A percentile compares a stretch with the other conserved stretches of the same genome.
phyloP scores from a whole-genome alignment of 2,329 filamentous ascomycete genomes.

The Aspergillus quadricinctus region DNA sequence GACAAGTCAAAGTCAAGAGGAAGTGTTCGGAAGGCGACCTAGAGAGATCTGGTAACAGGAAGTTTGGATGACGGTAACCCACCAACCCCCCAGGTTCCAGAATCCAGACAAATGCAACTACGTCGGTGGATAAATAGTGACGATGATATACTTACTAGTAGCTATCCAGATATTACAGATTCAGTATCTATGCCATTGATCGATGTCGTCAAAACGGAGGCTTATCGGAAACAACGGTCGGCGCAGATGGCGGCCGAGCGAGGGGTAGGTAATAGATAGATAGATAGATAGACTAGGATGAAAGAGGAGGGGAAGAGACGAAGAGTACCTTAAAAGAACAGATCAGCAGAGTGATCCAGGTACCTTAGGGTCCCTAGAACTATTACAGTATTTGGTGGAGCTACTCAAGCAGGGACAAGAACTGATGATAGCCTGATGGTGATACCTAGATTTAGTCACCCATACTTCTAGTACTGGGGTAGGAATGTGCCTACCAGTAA shows the following conservation, averaged over 20 bases:
- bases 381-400: background rate
- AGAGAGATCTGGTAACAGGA: conserved; percentile 4
- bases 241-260: conserved; percentile 19
- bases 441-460: background rate
- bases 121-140: conserved; percentile 16
- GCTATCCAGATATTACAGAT: background rate
- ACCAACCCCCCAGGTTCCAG: background rate
- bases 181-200: background rate
- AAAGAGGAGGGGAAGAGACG: background rate
- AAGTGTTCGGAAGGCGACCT: conserved; percentile 2
- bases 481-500: too few relatives aligned
- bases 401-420: background rate
- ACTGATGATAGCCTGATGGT: background rate
- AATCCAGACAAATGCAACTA: conserved; percentile 1
- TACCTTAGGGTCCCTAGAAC: background rate
- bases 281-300: background rate
- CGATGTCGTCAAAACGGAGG: conserved; percentile 13
- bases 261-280: conserved; percentile 13
- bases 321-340: background rate
- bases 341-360: background rate
- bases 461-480: background rate
- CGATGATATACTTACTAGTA: conserved; percentile 14
- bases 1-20: conserved; percentile 2
- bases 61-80: conserved; percentile 1
- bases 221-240: conserved; percentile 31